Evolutionary conservation across 164 flowering plant genomes (phyloP).

Genomic region (Aristolochia fimbriata): DNA sequence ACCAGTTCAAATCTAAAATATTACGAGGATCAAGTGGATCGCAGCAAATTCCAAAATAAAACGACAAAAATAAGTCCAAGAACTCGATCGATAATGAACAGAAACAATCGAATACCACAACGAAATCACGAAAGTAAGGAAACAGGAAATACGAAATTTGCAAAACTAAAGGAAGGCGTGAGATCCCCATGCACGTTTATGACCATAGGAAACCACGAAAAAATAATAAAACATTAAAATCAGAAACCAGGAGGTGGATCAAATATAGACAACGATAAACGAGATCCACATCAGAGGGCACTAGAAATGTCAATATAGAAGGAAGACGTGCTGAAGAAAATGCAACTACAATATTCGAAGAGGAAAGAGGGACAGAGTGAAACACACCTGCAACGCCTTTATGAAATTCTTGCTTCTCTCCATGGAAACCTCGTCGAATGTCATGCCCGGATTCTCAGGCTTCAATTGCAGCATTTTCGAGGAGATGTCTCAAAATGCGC

Average conservation of each 20-base stretch:
- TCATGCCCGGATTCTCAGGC: slow-evolving; percentile 40
- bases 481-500: neutral
- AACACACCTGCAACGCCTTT: slow-evolving; percentile 63
- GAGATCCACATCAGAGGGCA: neutral
- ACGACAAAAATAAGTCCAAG: too few species aligned
- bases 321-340: neutral
- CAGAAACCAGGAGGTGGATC: neutral
- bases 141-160: too few species aligned
- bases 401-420: slow-evolving; percentile 84
- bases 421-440: slow-evolving; percentile 81
- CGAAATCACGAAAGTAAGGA: too few species aligned
- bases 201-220: too few species aligned
- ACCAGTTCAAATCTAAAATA: too few species aligned
- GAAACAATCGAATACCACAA: too few species aligned
- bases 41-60: too few species aligned
- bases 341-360: neutral
- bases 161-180: too few species aligned
- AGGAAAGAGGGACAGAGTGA: neutral
- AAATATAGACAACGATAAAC: neutral
- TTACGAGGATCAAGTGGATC: too few species aligned
- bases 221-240: neutral
- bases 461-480: slow-evolving; percentile 26
- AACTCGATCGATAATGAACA: too few species aligned
- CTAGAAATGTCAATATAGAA: neutral
- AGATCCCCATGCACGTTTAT: too few species aligned